Conservation (phyloP, 108 stramenopile genomes). For the Nitzschia inconspicua region DNA sequence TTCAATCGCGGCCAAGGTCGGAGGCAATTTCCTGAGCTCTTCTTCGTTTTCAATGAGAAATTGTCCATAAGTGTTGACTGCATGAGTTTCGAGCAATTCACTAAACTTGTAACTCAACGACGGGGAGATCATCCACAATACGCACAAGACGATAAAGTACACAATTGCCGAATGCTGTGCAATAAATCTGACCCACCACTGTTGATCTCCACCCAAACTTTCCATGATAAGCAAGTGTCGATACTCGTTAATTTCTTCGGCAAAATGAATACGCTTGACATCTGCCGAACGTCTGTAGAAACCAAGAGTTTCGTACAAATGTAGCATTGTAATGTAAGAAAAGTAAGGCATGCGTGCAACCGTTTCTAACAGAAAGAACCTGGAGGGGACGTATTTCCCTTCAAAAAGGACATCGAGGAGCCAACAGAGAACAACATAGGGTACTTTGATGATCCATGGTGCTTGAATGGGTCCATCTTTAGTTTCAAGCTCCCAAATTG, state of each 20-base stretch:
- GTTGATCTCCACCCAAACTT: conserved; percentile 81
- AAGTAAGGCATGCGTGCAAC: conserved; percentile 93
- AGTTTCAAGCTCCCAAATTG: conserved; percentile 58
- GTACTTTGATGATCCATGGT: conserved; percentile 54
- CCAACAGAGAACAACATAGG: conserved; percentile 49
- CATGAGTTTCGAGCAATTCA: conserved; percentile 77
- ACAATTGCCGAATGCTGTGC: conserved; percentile 83
- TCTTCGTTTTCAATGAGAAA: conserved; percentile 72
- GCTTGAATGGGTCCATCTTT: conserved; percentile 39
- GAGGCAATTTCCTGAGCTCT: conserved; percentile 49
- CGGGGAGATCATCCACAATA: conserved; percentile 54
- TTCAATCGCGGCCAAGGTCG: conserved; percentile 51
- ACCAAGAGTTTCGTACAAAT: conserved; percentile 89
- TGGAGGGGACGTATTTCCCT: conserved; percentile 37
- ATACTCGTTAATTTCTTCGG: conserved; percentile 65
- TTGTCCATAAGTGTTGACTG: conserved; percentile 70
- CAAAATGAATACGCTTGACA: conserved; percentile 84
- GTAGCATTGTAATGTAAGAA: conserved; percentile 85
- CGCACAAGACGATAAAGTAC: conserved; percentile 69
- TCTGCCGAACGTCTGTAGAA: conserved; percentile 72
- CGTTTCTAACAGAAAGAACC: conserved; percentile 84
- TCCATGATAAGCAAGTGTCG: conserved; percentile 72
- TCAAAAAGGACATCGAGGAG: conserved; percentile 65
- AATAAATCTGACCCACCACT: conserved; percentile 66
- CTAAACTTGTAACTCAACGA: conserved; percentile 62